Evolutionary conservation across 306 rosid species (phyloP), one percentile per base, ranked within the genome.

Genomic region (Heteromeles arbutifolia): DNA sequence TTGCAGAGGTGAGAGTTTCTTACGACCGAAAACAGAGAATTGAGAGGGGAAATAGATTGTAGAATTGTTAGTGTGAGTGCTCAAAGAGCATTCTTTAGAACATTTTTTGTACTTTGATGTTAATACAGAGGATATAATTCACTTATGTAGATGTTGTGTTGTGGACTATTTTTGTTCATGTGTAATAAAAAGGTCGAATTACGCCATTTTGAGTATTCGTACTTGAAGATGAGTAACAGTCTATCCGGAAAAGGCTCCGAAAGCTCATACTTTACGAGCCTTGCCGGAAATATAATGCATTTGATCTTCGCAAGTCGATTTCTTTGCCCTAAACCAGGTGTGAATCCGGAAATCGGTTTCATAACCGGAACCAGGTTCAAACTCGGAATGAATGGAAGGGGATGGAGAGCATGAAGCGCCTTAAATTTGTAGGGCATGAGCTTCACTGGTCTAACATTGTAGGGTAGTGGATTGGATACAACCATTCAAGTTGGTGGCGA

Each of bases 71-170:
- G 74, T 80, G 79, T 82, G 84, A 80, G 82, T 88, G 81, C 73
- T 81, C 65, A 79, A 79, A 82, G 83, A 64, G 78, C 82, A 88
- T 88, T 91, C 81, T 65, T 86, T 92, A 81, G 81, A 77, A 77
- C 85, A 78, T 85, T 74, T 48, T 48, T 81, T 81, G 73, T 59
- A 41, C 58, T 50, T 73, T 86, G 71, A 77, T 85, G 64, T 78
- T 65, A 87, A 87, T 85, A 89, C 90, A 86, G 68, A 72, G 77
- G 84, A 86, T 81, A 87, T 84, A 78, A 83, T 76, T 79, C 65
- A 84, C 74, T 62, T 87, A 83, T 84, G 0, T 15, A 89, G 86
- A 74, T 80, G 81, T 83, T 63, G 67, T 86, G 75, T 76, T 87
- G 84, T 91, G 86, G 77, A 86, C 79, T 87, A 77, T 81, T 81